Evolutionary conservation across 1,139 yeast genomes (phyloP).

Genomic region (Diutina neorugosa): DNA sequence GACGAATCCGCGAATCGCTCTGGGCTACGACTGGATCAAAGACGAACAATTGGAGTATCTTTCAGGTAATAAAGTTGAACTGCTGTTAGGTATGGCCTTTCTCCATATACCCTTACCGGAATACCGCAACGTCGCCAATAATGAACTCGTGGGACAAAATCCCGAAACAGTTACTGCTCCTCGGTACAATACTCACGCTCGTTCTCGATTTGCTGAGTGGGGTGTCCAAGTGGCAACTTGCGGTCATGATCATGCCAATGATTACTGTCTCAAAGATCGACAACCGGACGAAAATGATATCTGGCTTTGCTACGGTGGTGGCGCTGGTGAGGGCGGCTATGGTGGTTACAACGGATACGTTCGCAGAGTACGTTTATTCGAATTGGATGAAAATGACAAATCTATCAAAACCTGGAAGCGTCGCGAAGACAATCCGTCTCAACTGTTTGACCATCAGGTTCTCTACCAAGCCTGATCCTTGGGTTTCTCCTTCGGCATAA

Average conservation of each 20-base stretch:
- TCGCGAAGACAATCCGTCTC: constrained; percentile 39
- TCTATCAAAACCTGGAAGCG: constrained; percentile 67
- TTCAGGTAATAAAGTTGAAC: neutral
- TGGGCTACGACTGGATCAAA: constrained; percentile 83
- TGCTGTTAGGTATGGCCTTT: constrained; percentile 62
- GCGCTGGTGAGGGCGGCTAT: constrained; percentile 33
- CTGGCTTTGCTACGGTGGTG: constrained; percentile 6
- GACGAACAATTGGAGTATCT: constrained; percentile 34
- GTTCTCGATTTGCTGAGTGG: constrained; percentile 40
- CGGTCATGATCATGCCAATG: constrained; percentile 95
- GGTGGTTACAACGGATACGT: constrained; percentile 48
- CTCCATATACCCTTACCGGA: constrained; percentile 92
- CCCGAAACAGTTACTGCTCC: constrained; percentile 79
- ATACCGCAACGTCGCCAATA: constrained; percentile 37
- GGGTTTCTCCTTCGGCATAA: neutral
- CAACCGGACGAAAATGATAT: constrained; percentile 10
- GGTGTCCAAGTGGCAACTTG: constrained; percentile 68
- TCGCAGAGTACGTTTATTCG: constrained; percentile 63
- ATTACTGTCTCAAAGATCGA: constrained; percentile 57
- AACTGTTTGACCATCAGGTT: constrained; percentile 42
- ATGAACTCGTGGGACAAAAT: constrained; percentile 20
- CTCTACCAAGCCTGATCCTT: neutral
- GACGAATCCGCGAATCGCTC: constrained; percentile 46
- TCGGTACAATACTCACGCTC: constrained; percentile 49
- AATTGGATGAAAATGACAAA: constrained; percentile 42